Evolutionary conservation across 2,329 filamentous ascomycete species (phyloP).

Genomic region (Fusarium sp.): DNA sequence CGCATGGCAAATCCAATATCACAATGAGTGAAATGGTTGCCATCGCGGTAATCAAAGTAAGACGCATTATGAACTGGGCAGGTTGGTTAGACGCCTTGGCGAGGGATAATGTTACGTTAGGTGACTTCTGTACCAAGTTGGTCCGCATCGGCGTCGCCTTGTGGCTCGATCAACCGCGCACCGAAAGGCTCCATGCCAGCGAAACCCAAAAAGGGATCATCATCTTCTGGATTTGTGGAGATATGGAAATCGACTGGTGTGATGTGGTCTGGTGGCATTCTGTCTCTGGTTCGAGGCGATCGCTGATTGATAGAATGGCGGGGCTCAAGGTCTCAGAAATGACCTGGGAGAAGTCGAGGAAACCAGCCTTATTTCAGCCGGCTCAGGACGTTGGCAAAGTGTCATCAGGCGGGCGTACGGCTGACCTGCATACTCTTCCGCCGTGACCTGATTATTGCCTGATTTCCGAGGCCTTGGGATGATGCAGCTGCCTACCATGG

Average conservation of each 20-base stretch:
- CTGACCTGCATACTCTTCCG: neutral
- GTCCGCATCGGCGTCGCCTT: neutral
- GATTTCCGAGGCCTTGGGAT: neutral
- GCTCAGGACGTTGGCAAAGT: neutral
- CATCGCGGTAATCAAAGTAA: neutral
- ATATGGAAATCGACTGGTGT: neutral
- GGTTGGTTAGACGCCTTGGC: neutral
- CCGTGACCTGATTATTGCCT: neutral
- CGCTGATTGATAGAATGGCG: neutral
- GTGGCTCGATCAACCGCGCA: neutral
- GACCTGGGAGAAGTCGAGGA: neutral
- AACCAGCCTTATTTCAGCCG: neutral
- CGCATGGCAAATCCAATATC: neutral
- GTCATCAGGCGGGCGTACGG: neutral
- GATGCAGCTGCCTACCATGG: neutral
- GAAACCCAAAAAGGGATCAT: neutral
- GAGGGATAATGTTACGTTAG: neutral
- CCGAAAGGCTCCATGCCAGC: neutral
- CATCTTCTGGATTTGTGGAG: neutral
- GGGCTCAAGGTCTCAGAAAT: neutral
- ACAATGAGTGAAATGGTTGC: neutral
- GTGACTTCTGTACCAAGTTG: neutral
- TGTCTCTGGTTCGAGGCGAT: neutral
- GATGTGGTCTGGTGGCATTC: neutral
- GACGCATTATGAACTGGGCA: neutral